Conservation (phyloP, 129 eudicot species). For the Artemisia annua region DNA sequence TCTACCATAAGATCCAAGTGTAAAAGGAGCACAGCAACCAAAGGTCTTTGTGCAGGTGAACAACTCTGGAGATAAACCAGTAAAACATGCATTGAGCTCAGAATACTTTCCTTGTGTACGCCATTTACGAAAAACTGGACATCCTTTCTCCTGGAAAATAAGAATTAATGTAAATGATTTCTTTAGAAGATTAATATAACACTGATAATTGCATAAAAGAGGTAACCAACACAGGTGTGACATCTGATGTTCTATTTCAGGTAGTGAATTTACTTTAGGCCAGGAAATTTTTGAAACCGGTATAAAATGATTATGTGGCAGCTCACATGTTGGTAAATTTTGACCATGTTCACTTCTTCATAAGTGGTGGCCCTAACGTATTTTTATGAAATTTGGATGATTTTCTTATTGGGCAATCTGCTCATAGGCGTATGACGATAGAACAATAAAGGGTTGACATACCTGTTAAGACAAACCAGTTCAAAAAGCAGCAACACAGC, state of each 20-base stretch:
- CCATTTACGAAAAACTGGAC: conserved; percentile 1
- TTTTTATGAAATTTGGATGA: too few species aligned
- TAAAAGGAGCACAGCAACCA: conserved; percentile 50
- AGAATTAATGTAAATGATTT: background rate
- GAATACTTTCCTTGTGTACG: conserved; percentile 8
- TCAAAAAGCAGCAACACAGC: conserved; percentile 4
- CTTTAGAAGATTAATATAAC: background rate
- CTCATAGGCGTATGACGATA: background rate
- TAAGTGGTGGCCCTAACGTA: background rate
- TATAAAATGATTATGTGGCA: background rate
- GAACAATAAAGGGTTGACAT: background rate
- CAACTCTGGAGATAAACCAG: conserved; percentile 39
- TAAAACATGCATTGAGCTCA: conserved; percentile 35
- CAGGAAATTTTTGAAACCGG: background rate
- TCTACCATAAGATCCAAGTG: conserved; percentile 53
- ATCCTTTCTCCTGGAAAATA: conserved; percentile 7
- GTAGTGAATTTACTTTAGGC: background rate
- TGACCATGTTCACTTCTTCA: background rate
- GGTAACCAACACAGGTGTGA: background rate
- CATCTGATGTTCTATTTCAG: background rate
- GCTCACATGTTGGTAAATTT: background rate
- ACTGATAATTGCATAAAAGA: background rate
- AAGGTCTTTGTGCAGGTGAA: conserved; percentile 40
- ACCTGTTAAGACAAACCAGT: conserved; percentile 10
- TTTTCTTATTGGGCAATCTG: too few species aligned